These are phyloP conservation scores for Hyaloscypha variabilis DNA, from an alignment of 495 filamentous ascomycete species.

Conservation along the genomic window DNA sequence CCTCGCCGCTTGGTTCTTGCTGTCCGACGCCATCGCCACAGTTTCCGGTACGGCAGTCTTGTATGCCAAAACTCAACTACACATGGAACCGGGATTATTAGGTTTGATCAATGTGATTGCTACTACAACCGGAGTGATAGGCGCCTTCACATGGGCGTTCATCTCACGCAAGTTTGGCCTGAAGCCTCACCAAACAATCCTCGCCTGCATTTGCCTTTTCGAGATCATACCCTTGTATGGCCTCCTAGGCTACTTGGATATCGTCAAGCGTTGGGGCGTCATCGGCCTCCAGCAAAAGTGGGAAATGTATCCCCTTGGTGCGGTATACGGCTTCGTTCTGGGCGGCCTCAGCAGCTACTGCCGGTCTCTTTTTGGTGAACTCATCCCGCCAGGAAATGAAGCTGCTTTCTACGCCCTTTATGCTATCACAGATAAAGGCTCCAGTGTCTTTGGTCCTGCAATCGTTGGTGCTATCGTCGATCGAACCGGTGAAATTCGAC, in stretches of 20 bases:
- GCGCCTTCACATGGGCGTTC: constrained; percentile 87
- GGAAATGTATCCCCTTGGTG: constrained; percentile 95
- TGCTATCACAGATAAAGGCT: constrained; percentile 97
- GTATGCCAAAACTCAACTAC: constrained; percentile 90
- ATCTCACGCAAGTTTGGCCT: constrained; percentile 68
- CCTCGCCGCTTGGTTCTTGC: constrained; percentile 88
- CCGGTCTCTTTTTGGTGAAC: constrained; percentile 86
- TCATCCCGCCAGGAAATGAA: constrained; percentile 91
- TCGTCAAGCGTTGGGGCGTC: constrained; percentile 72
- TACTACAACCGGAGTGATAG: constrained; percentile 78
- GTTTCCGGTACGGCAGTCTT: constrained; percentile 93
- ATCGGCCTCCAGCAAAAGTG: constrained; percentile 88
- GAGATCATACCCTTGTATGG: constrained; percentile 93
- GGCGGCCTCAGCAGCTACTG: constrained; percentile 94
- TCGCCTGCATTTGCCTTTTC: constrained; percentile 86
- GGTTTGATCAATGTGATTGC: constrained; percentile 92
- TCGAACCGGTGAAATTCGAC: constrained; percentile 83
- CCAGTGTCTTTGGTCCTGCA: constrained; percentile 88
- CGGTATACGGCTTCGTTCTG: constrained; percentile 90
- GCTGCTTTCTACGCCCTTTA: constrained; percentile 96
- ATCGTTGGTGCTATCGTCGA: constrained; percentile 95
- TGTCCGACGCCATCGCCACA: constrained; percentile 92
- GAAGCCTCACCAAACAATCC: constrained; percentile 80
- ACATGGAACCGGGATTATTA: constrained; percentile 86
- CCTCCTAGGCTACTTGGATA: constrained; percentile 84